phyloP scores from a whole-genome alignment of 2,329 filamentous ascomycete species.

The Aspergillus nomiae region DNA sequence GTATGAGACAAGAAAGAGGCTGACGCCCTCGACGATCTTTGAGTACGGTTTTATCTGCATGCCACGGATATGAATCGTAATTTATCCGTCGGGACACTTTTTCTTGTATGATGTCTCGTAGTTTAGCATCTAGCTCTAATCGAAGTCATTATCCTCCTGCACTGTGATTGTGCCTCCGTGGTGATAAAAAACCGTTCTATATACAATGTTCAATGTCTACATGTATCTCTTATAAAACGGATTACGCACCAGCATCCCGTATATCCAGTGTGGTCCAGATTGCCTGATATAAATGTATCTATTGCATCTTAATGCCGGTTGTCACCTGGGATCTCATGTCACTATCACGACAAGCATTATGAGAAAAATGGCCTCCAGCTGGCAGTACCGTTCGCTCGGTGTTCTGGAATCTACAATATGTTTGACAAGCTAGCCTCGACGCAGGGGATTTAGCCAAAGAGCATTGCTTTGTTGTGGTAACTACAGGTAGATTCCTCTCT shows the following conservation, averaged over 20 bases:
- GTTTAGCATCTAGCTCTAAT: neutral
- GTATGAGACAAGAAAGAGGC: conserved; percentile 52
- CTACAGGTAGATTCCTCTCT: neutral
- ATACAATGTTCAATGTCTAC: neutral
- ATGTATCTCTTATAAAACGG: neutral
- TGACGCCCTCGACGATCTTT: conserved; percentile 47
- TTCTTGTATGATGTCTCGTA: neutral
- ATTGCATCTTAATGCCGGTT: too few species aligned
- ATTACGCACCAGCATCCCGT: neutral
- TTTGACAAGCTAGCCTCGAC: neutral
- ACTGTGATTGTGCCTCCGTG: neutral
- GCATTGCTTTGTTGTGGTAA: neutral
- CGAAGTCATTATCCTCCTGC: neutral
- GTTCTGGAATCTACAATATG: neutral
- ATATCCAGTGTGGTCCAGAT: too few species aligned
- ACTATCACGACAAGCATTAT: too few species aligned
- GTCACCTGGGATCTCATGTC: too few species aligned
- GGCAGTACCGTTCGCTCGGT: neutral
- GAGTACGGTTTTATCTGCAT: conserved; percentile 51
- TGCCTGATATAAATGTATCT: too few species aligned
- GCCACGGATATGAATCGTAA: conserved; percentile 45
- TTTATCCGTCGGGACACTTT: conserved; percentile 48
- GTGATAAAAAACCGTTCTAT: neutral
- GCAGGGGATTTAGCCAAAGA: neutral
- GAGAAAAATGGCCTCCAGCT: too few species aligned